A percentile compares a stretch with the other conserved stretches of the same genome.
Conservation (phyloP, 331 rosid species). For the Malus hybrid region DNA sequence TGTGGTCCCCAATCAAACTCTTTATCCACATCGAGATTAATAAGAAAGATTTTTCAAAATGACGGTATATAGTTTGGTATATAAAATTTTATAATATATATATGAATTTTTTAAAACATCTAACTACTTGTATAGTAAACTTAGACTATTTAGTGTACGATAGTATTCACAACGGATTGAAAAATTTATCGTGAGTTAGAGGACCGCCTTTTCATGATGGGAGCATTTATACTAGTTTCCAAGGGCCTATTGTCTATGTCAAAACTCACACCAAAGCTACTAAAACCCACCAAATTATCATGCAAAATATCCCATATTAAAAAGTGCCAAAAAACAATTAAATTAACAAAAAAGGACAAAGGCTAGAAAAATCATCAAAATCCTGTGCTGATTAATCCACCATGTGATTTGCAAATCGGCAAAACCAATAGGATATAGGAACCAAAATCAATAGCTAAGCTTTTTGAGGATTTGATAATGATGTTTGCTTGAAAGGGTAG, state of each 20-base stretch:
- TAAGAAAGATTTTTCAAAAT: too few species aligned
- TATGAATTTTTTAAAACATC: too few species aligned
- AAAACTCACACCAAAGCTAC: not conserved
- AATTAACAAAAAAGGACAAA: conserved; percentile 2
- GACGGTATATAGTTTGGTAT: accelerated
- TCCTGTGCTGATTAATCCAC: conserved; percentile 32
- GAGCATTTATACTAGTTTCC: not conserved
- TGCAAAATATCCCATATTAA: conserved; percentile 10
- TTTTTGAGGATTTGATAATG: not conserved
- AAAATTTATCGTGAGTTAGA: not conserved
- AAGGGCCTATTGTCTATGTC: not conserved
- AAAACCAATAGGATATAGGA: not conserved
- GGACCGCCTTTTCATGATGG: not conserved
- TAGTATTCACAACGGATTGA: too few species aligned
- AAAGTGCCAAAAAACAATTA: conserved; percentile 18
- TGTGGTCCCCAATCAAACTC: not conserved
- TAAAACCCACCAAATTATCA: conserved; percentile 17
- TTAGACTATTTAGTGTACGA: too few species aligned
- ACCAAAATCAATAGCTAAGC: not conserved
- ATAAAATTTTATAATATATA: too few species aligned
- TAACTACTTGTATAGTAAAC: too few species aligned
- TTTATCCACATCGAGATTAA: not conserved
- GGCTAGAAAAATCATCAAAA: conserved; percentile 16
- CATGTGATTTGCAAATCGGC: conserved; percentile 26
- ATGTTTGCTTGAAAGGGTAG: not conserved